Conservation (phyloP, 805 yeast genomes). For the Pachysolen tannophilus region DNA sequence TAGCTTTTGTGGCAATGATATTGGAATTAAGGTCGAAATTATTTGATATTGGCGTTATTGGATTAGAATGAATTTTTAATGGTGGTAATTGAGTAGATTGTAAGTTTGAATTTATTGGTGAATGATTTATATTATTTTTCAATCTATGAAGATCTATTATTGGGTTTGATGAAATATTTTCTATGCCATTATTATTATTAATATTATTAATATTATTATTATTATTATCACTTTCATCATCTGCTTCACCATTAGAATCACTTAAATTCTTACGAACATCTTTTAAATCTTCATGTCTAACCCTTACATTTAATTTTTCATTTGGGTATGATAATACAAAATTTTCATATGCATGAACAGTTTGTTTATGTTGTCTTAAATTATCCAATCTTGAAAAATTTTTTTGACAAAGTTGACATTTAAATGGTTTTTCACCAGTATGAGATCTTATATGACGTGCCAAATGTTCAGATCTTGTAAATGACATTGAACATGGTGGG, state of each 20-base stretch:
- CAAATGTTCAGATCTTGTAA: constrained; percentile 85
- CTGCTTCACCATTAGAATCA: background rate
- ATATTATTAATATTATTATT: constrained; percentile 1
- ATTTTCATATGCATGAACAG: constrained; percentile 58
- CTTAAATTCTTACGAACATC: constrained; percentile 7
- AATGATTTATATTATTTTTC: too few relatives aligned
- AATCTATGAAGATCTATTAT: background rate
- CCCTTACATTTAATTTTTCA: constrained; percentile 22
- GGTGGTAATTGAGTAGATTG: too few relatives aligned
- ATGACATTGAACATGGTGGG: constrained; percentile 81
- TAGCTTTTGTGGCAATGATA: background rate
- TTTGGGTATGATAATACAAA: constrained; percentile 25
- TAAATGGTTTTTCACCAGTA: constrained; percentile 91
- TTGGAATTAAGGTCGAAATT: constrained; percentile 5
- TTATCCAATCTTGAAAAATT: constrained; percentile 81
- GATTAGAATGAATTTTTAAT: too few relatives aligned
- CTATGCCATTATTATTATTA: constrained; percentile 5
- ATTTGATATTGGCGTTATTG: constrained; percentile 10
- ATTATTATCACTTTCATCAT: constrained; percentile 6
- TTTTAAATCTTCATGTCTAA: constrained; percentile 15
- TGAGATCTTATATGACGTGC: constrained; percentile 91
- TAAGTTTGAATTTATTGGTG: too few relatives aligned
- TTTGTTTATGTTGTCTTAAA: constrained; percentile 83
- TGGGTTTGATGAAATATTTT: constrained; percentile 3
- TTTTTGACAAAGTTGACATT: constrained; percentile 75